These are phyloP conservation scores for Colletotrichum nymphaeae DNA, from an alignment of 2,329 filamentous ascomycete genomes.

Conservation along the genomic window DNA sequence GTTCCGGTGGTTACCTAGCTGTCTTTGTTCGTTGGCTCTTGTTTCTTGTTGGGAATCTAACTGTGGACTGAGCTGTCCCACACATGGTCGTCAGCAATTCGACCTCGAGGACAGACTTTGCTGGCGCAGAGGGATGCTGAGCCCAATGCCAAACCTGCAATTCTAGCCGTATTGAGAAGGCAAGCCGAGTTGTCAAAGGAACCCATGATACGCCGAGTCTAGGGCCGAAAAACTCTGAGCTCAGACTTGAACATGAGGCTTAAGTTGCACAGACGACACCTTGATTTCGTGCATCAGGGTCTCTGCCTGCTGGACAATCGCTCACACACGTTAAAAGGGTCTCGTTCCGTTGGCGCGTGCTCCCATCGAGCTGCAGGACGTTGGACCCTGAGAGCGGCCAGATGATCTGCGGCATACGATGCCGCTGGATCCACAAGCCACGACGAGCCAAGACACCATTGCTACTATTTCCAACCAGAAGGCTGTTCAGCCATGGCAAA, in stretches of 20 bases:
- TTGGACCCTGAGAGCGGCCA: not conserved
- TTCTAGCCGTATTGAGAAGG: not conserved
- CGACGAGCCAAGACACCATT: not conserved
- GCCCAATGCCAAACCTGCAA: not conserved
- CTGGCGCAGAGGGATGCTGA: not conserved
- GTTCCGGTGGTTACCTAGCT: not conserved
- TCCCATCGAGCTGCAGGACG: not conserved
- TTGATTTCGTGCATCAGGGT: not conserved
- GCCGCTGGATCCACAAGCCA: not conserved
- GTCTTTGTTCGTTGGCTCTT: not conserved
- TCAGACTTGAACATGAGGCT: conserved; percentile 19
- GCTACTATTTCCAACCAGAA: not conserved
- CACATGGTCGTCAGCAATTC: not conserved
- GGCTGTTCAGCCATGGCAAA: not conserved
- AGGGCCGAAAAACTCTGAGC: conserved; percentile 6
- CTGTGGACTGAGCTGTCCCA: not conserved
- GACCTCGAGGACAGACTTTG: not conserved
- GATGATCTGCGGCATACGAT: not conserved
- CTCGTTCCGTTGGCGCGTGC: not conserved
- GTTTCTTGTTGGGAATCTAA: not conserved
- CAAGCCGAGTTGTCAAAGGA: not conserved
- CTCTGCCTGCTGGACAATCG: not conserved
- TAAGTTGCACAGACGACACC: conserved; percentile 19
- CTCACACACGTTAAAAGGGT: not conserved
- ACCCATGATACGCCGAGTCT: not conserved